Evolutionary conservation across 441 rosid genomes (phyloP).

Genomic region (Gossypium gossypioides): DNA sequence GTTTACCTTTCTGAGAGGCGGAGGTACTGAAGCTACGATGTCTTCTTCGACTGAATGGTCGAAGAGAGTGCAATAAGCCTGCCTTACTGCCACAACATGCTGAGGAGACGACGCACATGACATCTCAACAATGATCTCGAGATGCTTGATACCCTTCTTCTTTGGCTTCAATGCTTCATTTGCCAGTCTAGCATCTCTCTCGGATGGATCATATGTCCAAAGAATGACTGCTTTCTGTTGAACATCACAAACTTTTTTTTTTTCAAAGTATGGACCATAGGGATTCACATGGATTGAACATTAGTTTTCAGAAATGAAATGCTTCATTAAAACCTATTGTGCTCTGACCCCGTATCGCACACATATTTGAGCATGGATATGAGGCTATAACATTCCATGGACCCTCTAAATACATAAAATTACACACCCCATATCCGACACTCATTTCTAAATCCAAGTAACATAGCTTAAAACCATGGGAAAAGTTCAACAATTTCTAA

Average conservation of each 20-base stretch:
- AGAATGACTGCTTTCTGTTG: slow-evolving; percentile 60
- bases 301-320: background rate
- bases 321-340: background rate
- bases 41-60: slow-evolving; percentile 68
- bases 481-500: background rate
- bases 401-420: background rate
- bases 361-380: background rate
- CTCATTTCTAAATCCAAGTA: background rate
- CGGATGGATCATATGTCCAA: slow-evolving; percentile 71
- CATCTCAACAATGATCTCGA: slow-evolving; percentile 63
- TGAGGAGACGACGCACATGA: slow-evolving; percentile 58
- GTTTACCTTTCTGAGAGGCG: slow-evolving; percentile 56
- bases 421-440: background rate
- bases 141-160: slow-evolving; percentile 31
- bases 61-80: slow-evolving; percentile 59
- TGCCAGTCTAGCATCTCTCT: slow-evolving; percentile 71
- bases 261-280: background rate
- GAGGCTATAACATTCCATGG: background rate
- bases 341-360: background rate
- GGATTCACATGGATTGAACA: background rate
- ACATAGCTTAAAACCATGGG: background rate
- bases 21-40: slow-evolving; percentile 33
- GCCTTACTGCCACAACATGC: slow-evolving; percentile 65
- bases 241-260: background rate
- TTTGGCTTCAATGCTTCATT: slow-evolving; percentile 38